Percentiles rank a stretch among this genome's conserved stretches.
Conservation (phyloP, 2,329 filamentous ascomycete genomes). For the Monilinia laxa region DNA sequence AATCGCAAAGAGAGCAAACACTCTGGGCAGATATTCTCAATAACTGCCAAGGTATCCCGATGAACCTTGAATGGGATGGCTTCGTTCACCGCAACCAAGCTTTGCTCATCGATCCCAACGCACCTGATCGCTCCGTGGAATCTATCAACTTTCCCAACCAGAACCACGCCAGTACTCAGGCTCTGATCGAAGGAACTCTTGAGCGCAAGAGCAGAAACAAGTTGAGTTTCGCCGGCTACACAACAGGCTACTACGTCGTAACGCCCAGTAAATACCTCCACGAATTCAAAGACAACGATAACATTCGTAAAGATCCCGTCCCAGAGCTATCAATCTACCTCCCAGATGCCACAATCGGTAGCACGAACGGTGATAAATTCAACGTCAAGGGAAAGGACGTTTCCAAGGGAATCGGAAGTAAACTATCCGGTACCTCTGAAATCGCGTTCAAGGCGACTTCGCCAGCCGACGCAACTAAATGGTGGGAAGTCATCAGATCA, state of each 20-base stretch:
- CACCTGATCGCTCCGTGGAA: slow-evolving; percentile 70
- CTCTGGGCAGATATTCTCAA: slow-evolving; percentile 83
- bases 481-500: slow-evolving; percentile 68
- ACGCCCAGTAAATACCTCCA: slow-evolving; percentile 87
- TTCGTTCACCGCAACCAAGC: slow-evolving; percentile 72
- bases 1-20: slow-evolving; percentile 76
- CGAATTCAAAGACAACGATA: slow-evolving; percentile 93
- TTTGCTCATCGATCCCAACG: slow-evolving; percentile 74
- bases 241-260: slow-evolving; percentile 83
- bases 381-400: slow-evolving; percentile 93
- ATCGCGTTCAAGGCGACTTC: slow-evolving; percentile 86
- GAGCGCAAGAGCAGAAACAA: slow-evolving; percentile 91
- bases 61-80: slow-evolving; percentile 87
- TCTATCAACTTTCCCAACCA: slow-evolving; percentile 85
- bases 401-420: slow-evolving; percentile 75
- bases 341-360: slow-evolving; percentile 80
- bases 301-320: slow-evolving; percentile 65
- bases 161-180: slow-evolving; percentile 73
- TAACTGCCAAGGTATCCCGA: slow-evolving; percentile 72
- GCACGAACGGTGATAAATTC: slow-evolving; percentile 77
- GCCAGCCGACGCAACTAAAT: slow-evolving; percentile 75
- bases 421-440: slow-evolving; percentile 77
- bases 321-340: slow-evolving; percentile 91
- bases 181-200: slow-evolving; percentile 82
- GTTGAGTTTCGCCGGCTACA: slow-evolving; percentile 71